phyloP scores from a whole-genome alignment of 352 stramenopile genomes.

The Phytophthora multivora region DNA sequence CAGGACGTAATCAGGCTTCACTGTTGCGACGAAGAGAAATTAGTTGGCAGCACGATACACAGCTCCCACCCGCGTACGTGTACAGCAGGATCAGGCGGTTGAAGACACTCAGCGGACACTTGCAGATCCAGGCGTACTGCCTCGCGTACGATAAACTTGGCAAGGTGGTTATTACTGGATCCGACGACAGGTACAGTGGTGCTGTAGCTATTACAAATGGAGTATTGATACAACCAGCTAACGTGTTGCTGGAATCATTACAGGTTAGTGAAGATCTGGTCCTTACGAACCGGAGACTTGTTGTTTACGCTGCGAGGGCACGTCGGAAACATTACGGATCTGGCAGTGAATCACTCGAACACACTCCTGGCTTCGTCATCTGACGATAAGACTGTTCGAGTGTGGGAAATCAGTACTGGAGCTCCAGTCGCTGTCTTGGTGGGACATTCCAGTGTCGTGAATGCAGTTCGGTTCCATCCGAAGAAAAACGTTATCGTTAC shows the following conservation, averaged over 20 bases:
- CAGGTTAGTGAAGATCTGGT: constrained; percentile 97
- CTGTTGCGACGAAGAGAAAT: constrained; percentile 60
- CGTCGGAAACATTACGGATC: constrained; percentile 89
- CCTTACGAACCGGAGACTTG: constrained; percentile 82
- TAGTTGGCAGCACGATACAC: constrained; percentile 26
- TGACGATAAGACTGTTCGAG: constrained; percentile 88
- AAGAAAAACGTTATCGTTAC: constrained; percentile 89
- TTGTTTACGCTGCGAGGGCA: constrained; percentile 85
- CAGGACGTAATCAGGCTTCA: constrained; percentile 64
- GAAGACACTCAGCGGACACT: constrained; percentile 92
- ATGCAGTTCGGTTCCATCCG: constrained; percentile 89
- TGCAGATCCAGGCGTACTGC: constrained; percentile 95
- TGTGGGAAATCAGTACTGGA: constrained; percentile 88
- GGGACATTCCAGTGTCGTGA: constrained; percentile 86
- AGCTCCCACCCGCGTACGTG: constrained; percentile 60
- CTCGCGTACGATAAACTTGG: constrained; percentile 95
- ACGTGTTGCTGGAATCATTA: constrained; percentile 11
- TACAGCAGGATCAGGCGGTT: constrained; percentile 82
- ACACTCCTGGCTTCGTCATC: constrained; percentile 86
- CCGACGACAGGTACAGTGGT: constrained; percentile 90
- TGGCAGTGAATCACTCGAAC: constrained; percentile 87
- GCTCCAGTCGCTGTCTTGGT: constrained; percentile 85
- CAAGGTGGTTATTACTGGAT: constrained; percentile 96
- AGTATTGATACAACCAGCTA: neutral
- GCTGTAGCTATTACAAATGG: neutral